These are phyloP conservation scores for Phialophora macrospora DNA, from an alignment of 2,329 filamentous ascomycete genomes.

Conservation along the genomic window DNA sequence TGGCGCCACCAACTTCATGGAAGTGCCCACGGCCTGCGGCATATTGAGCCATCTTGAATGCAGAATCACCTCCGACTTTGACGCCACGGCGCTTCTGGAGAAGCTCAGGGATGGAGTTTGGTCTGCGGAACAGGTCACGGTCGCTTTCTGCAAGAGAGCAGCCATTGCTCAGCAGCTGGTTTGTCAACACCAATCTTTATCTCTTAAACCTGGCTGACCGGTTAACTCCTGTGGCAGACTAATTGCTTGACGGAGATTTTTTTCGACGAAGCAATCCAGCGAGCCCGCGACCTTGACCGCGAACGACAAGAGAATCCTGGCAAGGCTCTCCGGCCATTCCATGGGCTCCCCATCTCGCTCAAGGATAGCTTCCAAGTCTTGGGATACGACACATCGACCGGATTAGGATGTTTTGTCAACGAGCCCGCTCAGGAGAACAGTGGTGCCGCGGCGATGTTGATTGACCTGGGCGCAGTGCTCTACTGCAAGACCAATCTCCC, in stretches of 20 bases:
- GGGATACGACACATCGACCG: constrained; percentile 42
- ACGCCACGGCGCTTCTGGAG: constrained; percentile 48
- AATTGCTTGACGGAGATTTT: constrained; percentile 51
- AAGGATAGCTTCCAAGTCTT: constrained; percentile 40
- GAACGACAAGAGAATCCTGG: constrained; percentile 47
- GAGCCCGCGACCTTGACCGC: constrained; percentile 65
- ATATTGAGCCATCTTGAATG: constrained; percentile 52
- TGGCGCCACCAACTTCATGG: constrained; percentile 41
- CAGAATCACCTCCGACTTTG: constrained; percentile 55
- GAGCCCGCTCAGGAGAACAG: constrained; percentile 39
- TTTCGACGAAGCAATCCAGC: constrained; percentile 51
- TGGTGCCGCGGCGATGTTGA: constrained; percentile 37
- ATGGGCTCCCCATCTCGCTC: constrained; percentile 32
- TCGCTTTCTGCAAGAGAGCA: constrained; percentile 51
- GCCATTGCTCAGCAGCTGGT: constrained; percentile 50
- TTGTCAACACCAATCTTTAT: constrained; percentile 54
- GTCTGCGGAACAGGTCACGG: constrained; percentile 43
- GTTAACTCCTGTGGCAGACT: constrained; percentile 15
- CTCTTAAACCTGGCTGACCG: background rate
- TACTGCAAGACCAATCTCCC: constrained; percentile 60
- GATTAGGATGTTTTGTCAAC: constrained; percentile 38
- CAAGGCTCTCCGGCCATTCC: constrained; percentile 43
- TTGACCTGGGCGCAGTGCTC: constrained; percentile 53
- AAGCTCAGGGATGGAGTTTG: constrained; percentile 40
- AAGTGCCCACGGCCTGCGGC: constrained; percentile 49